Conservation (phyloP, 2,329 filamentous ascomycete genomes). For the Emergomyces africanus region DNA sequence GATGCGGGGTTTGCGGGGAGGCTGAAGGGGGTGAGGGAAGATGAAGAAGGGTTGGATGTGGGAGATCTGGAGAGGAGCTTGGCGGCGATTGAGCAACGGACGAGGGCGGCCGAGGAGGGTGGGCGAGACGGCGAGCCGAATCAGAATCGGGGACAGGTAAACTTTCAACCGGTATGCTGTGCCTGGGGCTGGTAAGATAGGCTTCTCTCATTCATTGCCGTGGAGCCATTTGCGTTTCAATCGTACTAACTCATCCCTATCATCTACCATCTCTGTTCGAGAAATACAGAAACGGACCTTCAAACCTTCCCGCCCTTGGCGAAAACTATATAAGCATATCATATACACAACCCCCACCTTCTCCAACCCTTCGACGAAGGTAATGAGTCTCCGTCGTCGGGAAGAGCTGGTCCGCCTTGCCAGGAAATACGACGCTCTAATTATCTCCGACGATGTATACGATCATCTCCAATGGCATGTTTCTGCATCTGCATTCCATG, state of each 20-base stretch:
- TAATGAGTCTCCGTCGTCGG: constrained; percentile 59
- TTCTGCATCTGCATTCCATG: constrained; percentile 8
- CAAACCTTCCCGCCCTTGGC: constrained; percentile 47
- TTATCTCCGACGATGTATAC: constrained; percentile 87
- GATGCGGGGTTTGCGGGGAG: constrained; percentile 61
- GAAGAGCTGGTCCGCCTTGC: constrained; percentile 61
- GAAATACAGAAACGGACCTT: constrained; percentile 14
- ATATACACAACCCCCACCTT: constrained; percentile 85
- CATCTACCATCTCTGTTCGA: neutral
- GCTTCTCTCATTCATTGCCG: neutral
- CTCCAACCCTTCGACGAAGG: constrained; percentile 75
- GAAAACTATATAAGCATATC: constrained; percentile 74
- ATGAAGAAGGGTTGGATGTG: constrained; percentile 63
- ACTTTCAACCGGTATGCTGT: constrained; percentile 31
- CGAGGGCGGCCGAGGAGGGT: constrained; percentile 7
- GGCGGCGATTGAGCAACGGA: constrained; percentile 35
- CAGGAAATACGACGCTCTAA: constrained; percentile 63
- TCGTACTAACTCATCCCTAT: neutral
- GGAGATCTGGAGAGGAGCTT: constrained; percentile 43
- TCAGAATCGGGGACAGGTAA: constrained; percentile 18
- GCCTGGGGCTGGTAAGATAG: neutral
- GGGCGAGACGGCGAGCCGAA: neutral
- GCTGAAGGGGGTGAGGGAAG: constrained; percentile 60
- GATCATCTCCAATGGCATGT: constrained; percentile 74
- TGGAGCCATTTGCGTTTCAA: neutral